Evolutionary conservation across 2,329 filamentous ascomycete genomes (phyloP).

Genomic region (Stachybotrys chlorohalonatus): DNA sequence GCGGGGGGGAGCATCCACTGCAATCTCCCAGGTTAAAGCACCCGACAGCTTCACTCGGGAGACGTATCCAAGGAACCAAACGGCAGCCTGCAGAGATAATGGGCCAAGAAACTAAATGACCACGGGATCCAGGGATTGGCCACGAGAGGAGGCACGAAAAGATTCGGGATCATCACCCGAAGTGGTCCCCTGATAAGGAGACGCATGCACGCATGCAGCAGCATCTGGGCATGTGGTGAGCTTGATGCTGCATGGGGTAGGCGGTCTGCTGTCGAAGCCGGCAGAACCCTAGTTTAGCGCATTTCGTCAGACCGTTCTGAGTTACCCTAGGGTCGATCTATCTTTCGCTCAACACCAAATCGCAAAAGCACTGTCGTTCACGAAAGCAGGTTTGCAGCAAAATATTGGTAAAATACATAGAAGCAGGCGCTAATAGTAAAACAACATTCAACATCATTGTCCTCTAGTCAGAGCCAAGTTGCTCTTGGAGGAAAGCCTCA

Average conservation of each 20-base stretch:
- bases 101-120: too few relatives aligned
- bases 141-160: background rate
- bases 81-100: too few relatives aligned
- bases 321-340: too few relatives aligned
- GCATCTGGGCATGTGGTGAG: background rate
- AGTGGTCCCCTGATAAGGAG: background rate
- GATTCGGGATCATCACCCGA: background rate
- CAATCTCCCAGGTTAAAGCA: background rate
- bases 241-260: background rate
- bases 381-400: background rate
- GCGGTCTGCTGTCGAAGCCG: background rate
- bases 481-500: constrained; percentile 45
- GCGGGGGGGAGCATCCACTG: background rate
- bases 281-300: too few relatives aligned
- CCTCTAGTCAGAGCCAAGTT: constrained; percentile 25
- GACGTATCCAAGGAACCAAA: too few relatives aligned
- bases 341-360: background rate
- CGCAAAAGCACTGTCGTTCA: background rate
- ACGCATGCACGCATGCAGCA: background rate
- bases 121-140: background rate
- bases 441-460: background rate
- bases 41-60: too few relatives aligned
- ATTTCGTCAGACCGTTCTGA: too few relatives aligned
- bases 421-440: too few relatives aligned
- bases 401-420: too few relatives aligned